Conservation (phyloP, 129 eudicot species). For the Flaveria brownii region DNA sequence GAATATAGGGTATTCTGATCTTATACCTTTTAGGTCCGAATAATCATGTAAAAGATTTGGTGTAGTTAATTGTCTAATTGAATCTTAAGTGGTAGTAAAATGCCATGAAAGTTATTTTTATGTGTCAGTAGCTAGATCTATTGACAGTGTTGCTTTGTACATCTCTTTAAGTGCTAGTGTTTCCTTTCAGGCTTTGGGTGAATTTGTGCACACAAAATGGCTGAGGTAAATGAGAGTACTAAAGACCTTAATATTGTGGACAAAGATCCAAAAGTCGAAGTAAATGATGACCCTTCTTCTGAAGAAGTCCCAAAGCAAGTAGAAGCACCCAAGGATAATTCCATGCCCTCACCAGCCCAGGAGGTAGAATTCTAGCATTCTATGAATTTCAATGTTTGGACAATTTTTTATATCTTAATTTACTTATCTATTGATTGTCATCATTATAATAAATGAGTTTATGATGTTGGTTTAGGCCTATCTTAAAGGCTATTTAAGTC, state of each 20-base stretch:
- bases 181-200: slow-evolving; percentile 23
- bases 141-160: background rate
- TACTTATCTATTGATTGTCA: slow-evolving; percentile 17
- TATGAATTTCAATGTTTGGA: background rate
- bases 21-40: slow-evolving; percentile 2
- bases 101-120: background rate
- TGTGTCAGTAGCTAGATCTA: background rate
- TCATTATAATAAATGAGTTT: background rate
- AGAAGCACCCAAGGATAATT: slow-evolving; percentile 38
- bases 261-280: slow-evolving; percentile 37
- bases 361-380: slow-evolving; percentile 45
- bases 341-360: slow-evolving; percentile 52
- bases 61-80: slow-evolving; percentile 6
- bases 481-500: background rate
- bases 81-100: background rate
- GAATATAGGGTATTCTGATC: background rate
- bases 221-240: slow-evolving; percentile 23
- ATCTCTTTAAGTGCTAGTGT: background rate
- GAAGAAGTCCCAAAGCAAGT: slow-evolving; percentile 28
- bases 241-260: slow-evolving; percentile 32
- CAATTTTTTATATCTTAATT: slow-evolving; percentile 2
- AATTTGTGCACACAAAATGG: slow-evolving; percentile 27
- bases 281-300: slow-evolving; percentile 31
- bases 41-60: background rate
- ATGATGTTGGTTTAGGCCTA: slow-evolving; percentile 10